A percentile compares a stretch with the other conserved stretches of the same genome.
Conservation (phyloP, 2,329 filamentous ascomycete species). For the Fusarium brachygibbosum region DNA sequence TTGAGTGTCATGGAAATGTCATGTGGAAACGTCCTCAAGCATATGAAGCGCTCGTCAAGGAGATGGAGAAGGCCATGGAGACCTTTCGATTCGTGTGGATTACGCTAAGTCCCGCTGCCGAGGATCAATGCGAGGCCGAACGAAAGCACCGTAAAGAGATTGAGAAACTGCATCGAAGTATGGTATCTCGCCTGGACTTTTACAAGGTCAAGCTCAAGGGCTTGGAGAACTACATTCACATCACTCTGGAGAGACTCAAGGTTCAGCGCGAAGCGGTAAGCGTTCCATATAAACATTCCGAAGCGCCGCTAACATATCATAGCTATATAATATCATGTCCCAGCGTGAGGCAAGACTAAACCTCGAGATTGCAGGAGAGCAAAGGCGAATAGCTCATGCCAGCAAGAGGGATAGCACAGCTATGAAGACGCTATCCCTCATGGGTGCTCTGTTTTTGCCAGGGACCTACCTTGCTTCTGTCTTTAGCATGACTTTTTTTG, state of each 20-base stretch:
- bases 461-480: conserved; percentile 73
- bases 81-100: conserved; percentile 55
- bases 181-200: conserved; percentile 69
- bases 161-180: conserved; percentile 64
- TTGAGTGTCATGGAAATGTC: conserved; percentile 73
- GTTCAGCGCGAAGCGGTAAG: conserved; percentile 73
- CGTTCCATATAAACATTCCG: conserved; percentile 16
- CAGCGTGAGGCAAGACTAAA: conserved; percentile 75
- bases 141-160: conserved; percentile 52
- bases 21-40: conserved; percentile 74
- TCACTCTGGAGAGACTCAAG: conserved; percentile 70
- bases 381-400: conserved; percentile 70
- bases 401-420: conserved; percentile 73
- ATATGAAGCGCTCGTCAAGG: conserved; percentile 66
- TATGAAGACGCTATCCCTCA: conserved; percentile 75
- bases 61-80: conserved; percentile 64
- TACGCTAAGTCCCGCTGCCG: conserved; percentile 33
- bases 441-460: conserved; percentile 73
- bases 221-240: conserved; percentile 73
- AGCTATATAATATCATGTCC: conserved; percentile 76
- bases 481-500: conserved; percentile 77
- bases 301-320: conserved; percentile 21
- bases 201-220: conserved; percentile 72
- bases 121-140: conserved; percentile 43
- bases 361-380: conserved; percentile 72